These are phyloP conservation scores for Kazachstania kunashirensis DNA, from an alignment of 805 yeast species.

Conservation along the genomic window DNA sequence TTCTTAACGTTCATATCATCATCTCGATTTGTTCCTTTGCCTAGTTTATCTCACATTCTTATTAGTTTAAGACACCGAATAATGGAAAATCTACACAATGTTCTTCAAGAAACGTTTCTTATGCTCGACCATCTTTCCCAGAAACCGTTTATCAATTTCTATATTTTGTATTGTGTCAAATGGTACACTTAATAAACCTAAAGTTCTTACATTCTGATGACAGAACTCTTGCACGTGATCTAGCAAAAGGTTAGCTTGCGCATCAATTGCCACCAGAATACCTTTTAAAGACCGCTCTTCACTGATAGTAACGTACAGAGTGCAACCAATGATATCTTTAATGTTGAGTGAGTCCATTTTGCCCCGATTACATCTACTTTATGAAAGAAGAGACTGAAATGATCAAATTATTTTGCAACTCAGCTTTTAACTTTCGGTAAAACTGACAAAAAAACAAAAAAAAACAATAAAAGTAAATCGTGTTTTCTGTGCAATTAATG, in stretches of 20 bases:
- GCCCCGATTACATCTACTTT: too few relatives aligned
- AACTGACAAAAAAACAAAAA: background rate
- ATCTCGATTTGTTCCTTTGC: too few relatives aligned
- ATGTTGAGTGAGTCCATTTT: slow-evolving; percentile 12
- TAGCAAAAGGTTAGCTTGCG: slow-evolving; percentile 34
- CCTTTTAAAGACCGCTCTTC: slow-evolving; percentile 33
- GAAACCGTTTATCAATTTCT: slow-evolving; percentile 17
- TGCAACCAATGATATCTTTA: slow-evolving; percentile 24
- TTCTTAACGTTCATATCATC: slow-evolving; percentile 14
- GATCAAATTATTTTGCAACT: too few relatives aligned
- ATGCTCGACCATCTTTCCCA: slow-evolving; percentile 12
- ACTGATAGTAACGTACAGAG: slow-evolving; percentile 30
- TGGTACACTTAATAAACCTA: slow-evolving; percentile 50
- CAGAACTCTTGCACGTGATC: slow-evolving; percentile 32
- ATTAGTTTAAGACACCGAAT: too few relatives aligned
- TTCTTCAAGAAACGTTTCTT: slow-evolving; percentile 9
- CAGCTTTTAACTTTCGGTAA: too few relatives aligned
- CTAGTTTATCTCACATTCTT: too few relatives aligned
- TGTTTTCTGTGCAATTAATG: background rate
- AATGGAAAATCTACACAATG: slow-evolving; percentile 5
- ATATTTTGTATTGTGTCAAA: slow-evolving; percentile 29
- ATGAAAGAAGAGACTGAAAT: background rate
- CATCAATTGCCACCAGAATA: slow-evolving; percentile 35
- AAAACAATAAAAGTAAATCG: background rate
- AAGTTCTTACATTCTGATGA: slow-evolving; percentile 25